A percentile compares a stretch with the other conserved stretches of the same genome.
Evolutionary conservation across 2,329 filamentous ascomycete species (phyloP).

Genomic region (Ceratocystiopsis minuta): DNA sequence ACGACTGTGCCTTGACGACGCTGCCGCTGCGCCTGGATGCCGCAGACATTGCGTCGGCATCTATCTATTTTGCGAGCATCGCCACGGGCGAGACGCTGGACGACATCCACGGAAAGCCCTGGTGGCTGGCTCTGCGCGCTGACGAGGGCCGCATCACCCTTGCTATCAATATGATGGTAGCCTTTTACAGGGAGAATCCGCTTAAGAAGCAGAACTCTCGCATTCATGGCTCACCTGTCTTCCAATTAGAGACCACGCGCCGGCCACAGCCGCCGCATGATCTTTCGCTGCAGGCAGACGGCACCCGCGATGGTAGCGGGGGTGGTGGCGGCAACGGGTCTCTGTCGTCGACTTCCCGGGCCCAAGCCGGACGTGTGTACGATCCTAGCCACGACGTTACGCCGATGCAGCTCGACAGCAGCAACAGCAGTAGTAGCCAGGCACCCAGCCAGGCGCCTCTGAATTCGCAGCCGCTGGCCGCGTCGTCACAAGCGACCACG

Average conservation of each 20-base stretch:
- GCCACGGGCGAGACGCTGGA: constrained; percentile 60
- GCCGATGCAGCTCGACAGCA: constrained; percentile 8
- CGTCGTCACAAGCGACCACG: background rate
- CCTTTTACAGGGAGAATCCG: constrained; percentile 48
- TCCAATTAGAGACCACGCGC: constrained; percentile 37
- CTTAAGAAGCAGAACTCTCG: constrained; percentile 27
- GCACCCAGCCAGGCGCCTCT: constrained; percentile 1
- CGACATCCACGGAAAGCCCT: constrained; percentile 57
- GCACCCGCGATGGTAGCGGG: constrained; percentile 21
- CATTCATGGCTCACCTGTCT: constrained; percentile 29
- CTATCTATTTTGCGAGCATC: constrained; percentile 71
- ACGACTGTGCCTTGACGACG: constrained; percentile 71
- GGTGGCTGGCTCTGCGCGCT: constrained; percentile 71
- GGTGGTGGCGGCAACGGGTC: constrained; percentile 10
- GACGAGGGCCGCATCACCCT: constrained; percentile 50
- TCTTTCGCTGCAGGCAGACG: no score
- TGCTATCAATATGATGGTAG: constrained; percentile 60
- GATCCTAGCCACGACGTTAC: constrained; percentile 7
- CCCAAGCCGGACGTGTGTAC: no score
- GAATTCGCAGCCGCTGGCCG: background rate
- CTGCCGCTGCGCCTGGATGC: constrained; percentile 68
- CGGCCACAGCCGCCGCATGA: constrained; percentile 25
- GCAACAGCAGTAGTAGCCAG: background rate
- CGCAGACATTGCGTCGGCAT: constrained; percentile 64
- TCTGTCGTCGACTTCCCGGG: no score